phyloP scores from a whole-genome alignment of 805 yeast genomes.

The Pichia gijzeniarum region DNA sequence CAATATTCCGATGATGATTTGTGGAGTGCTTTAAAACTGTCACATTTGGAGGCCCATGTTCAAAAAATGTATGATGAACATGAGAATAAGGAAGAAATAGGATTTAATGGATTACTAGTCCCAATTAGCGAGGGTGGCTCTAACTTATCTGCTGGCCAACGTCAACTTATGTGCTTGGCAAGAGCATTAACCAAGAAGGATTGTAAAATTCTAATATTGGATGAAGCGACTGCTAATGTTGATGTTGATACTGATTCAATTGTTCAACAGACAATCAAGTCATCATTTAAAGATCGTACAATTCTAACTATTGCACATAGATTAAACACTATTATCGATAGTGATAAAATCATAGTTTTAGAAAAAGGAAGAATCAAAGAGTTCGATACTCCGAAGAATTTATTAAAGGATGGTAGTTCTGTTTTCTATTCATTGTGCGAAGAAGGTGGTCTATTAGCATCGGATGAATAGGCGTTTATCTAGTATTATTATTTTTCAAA shows the following conservation, averaged over 20 bases:
- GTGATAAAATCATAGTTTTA: slow-evolving; percentile 68
- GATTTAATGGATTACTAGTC: slow-evolving; percentile 23
- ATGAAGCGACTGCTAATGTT: slow-evolving; percentile 87
- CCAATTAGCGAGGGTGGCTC: slow-evolving; percentile 35
- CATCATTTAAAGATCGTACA: slow-evolving; percentile 68
- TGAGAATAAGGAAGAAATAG: slow-evolving; percentile 36
- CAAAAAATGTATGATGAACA: slow-evolving; percentile 42
- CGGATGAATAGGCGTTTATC: slow-evolving; percentile 12
- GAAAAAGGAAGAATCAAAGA: slow-evolving; percentile 73
- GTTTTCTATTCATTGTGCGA: slow-evolving; percentile 75
- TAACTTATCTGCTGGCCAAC: slow-evolving; percentile 84
- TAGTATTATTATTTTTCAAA: neutral
- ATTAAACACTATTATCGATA: slow-evolving; percentile 74
- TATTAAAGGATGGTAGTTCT: slow-evolving; percentile 60
- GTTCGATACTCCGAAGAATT: slow-evolving; percentile 62
- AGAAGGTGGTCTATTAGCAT: slow-evolving; percentile 55
- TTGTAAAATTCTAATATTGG: slow-evolving; percentile 56
- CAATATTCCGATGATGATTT: slow-evolving; percentile 64
- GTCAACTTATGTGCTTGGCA: slow-evolving; percentile 79
- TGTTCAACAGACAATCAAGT: slow-evolving; percentile 70
- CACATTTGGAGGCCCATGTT: slow-evolving; percentile 70
- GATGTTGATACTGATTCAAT: slow-evolving; percentile 79
- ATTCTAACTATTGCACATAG: slow-evolving; percentile 83
- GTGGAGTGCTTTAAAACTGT: slow-evolving; percentile 74
- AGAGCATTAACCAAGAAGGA: slow-evolving; percentile 64